Percentiles rank a stretch among this genome's conserved stretches.
phyloP scores from a whole-genome alignment of 805 yeast species.

The Candida qinlingensis region DNA sequence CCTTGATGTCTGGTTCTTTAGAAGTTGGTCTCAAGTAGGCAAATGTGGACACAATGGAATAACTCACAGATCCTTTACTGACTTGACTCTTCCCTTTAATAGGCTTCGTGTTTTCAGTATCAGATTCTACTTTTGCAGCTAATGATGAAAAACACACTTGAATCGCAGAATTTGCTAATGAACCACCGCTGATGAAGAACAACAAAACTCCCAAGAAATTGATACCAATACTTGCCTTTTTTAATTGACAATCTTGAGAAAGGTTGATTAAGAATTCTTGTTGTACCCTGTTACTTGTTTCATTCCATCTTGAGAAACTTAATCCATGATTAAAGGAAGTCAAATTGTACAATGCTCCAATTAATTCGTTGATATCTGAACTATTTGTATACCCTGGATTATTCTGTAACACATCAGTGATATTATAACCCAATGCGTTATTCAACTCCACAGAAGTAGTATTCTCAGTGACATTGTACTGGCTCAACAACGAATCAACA shows the following conservation, averaged over 20 bases:
- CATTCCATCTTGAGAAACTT: conserved; percentile 8
- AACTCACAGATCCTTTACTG: background rate
- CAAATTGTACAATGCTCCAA: background rate
- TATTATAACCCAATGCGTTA: conserved; percentile 1
- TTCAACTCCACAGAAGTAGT: conserved; percentile 3
- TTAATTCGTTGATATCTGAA: background rate
- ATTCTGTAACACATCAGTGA: background rate
- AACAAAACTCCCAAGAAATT: conserved; percentile 9
- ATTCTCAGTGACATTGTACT: conserved; percentile 24
- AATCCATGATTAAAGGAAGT: conserved; percentile 1
- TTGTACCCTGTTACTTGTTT: conserved; percentile 5
- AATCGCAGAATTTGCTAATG: background rate
- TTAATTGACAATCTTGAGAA: conserved; percentile 16
- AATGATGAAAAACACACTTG: background rate
- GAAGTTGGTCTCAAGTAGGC: background rate
- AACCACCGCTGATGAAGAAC: conserved; percentile 13
- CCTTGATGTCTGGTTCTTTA: background rate
- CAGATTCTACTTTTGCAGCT: background rate
- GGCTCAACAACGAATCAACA: conserved; percentile 18
- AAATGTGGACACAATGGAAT: conserved; percentile 5
- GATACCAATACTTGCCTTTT: conserved; percentile 13
- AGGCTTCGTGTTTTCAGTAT: background rate
- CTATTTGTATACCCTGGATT: background rate
- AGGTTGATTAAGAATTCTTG: conserved; percentile 11
- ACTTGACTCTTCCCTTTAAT: background rate